These are phyloP conservation scores for Claviceps sp. DNA, from an alignment of 2,329 filamentous ascomycete species.

Conservation along the genomic window DNA sequence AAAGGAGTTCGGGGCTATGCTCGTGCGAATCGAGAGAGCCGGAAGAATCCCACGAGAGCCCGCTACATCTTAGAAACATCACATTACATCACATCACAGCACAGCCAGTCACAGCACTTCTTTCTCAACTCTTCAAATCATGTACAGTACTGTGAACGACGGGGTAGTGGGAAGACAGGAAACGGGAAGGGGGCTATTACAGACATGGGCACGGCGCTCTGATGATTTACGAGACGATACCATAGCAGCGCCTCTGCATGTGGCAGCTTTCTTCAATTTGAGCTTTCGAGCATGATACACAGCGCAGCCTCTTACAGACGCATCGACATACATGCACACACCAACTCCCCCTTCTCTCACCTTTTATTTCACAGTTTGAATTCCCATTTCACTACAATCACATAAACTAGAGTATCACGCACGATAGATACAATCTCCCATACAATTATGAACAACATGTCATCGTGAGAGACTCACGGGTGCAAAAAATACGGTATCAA, in stretches of 20 bases:
- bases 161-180: background rate
- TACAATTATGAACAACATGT: background rate
- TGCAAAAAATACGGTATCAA: background rate
- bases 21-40: too few species aligned
- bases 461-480: background rate
- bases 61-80: constrained; percentile 14
- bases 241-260: constrained; percentile 7
- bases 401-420: background rate
- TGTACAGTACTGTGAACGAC: background rate
- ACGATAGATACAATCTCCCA: background rate
- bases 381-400: background rate
- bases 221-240: constrained; percentile 13
- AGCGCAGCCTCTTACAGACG: background rate
- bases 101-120: background rate
- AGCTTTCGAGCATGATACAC: background rate
- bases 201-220: constrained; percentile 7
- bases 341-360: background rate
- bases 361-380: background rate
- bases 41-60: constrained; percentile 21
- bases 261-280: background rate
- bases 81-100: background rate
- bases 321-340: background rate
- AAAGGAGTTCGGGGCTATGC: constrained; percentile 26
- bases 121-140: background rate
- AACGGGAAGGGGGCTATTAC: background rate